phyloP scores from a whole-genome alignment of 1,284 basidiomycete genomes.

The Naganishia sp. region DNA sequence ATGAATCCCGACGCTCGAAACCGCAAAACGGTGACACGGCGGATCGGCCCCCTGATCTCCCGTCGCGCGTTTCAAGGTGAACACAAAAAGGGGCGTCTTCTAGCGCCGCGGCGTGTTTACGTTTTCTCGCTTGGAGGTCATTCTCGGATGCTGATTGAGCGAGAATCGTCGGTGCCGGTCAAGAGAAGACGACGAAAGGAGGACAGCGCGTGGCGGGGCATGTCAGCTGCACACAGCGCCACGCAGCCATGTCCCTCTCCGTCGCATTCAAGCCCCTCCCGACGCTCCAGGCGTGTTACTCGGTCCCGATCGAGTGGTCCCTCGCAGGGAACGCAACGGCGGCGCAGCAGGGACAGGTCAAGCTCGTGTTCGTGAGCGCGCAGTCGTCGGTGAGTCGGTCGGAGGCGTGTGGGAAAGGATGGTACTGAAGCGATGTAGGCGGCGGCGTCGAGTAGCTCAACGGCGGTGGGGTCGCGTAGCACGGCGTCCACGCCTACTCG shows the following conservation, averaged over 20 bases:
- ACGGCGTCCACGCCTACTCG: background rate
- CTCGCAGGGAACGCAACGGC: conserved; percentile 2
- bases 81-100: no score
- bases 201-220: background rate
- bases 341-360: background rate
- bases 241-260: conserved; percentile 10
- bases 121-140: no score
- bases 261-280: conserved; percentile 7
- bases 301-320: conserved; percentile 18
- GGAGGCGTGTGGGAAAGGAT: background rate
- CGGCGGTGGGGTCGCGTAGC: background rate
- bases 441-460: background rate
- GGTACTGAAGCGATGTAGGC: background rate
- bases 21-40: no score
- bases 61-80: no score
- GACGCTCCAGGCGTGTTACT: conserved; percentile 14
- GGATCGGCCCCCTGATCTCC: no score
- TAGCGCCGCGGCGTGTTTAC: no score
- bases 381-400: conserved; percentile 11
- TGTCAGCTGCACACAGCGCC: background rate
- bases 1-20: no score
- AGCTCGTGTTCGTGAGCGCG: conserved; percentile 17
- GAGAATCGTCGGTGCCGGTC: background rate
- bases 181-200: background rate
- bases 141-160: no score